phyloP scores from a whole-genome alignment of 768 basidiomycete genomes.

The Termitomyces sp. region DNA sequence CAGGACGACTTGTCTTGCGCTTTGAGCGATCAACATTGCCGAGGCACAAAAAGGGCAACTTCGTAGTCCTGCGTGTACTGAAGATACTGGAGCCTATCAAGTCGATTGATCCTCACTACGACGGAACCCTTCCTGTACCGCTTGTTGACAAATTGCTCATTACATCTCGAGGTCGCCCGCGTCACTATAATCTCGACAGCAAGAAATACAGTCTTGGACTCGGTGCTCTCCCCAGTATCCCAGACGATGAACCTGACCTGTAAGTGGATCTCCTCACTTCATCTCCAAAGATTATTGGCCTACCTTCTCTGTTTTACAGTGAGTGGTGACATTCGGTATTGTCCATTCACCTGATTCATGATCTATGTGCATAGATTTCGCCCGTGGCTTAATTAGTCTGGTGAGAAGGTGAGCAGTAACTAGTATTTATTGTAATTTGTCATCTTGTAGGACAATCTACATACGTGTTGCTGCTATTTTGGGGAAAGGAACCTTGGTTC shows the following conservation, averaged over 20 bases:
- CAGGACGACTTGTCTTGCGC: not conserved
- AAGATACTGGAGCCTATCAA: not conserved
- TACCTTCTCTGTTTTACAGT: not conserved
- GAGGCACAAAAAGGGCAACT: not conserved
- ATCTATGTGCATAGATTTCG: too few relatives aligned
- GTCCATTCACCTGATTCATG: too few relatives aligned
- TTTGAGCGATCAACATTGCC: not conserved
- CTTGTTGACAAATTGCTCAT: not conserved
- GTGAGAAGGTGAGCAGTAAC: too few relatives aligned
- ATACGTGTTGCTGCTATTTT: too few relatives aligned
- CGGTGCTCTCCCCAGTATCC: not conserved
- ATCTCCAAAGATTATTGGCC: not conserved
- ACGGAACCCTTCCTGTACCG: not conserved
- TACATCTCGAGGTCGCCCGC: not conserved
- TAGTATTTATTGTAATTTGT: too few relatives aligned
- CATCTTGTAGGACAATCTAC: too few relatives aligned
- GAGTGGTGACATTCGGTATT: not conserved
- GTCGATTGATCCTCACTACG: not conserved
- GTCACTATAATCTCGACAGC: not conserved
- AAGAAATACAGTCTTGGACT: not conserved
- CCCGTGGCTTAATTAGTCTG: too few relatives aligned
- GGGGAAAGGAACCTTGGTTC: too few relatives aligned
- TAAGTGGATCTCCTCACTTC: not conserved
- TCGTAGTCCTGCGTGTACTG: not conserved
- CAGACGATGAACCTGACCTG: not conserved